Conservation (phyloP, 2,329 filamentous ascomycete genomes). For the Diaporthe capsici region DNA sequence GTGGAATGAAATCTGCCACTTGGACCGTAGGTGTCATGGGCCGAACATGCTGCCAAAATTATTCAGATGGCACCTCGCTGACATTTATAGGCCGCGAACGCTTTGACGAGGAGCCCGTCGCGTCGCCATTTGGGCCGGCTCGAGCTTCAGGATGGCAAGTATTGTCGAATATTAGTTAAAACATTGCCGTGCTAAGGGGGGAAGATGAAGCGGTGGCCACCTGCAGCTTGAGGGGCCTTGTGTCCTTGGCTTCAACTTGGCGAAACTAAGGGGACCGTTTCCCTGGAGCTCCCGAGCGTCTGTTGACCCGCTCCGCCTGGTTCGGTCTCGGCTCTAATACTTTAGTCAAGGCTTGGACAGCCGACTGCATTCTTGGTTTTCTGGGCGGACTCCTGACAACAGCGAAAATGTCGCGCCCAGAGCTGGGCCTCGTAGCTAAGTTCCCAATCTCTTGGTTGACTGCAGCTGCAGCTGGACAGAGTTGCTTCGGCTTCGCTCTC, state of each 20-base stretch:
- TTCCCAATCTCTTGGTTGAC: slow-evolving; percentile 16
- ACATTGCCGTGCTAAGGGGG: slow-evolving; percentile 18
- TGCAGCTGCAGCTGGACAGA: neutral
- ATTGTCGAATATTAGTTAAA: slow-evolving; percentile 21
- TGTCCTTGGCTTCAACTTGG: slow-evolving; percentile 32
- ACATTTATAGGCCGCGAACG: slow-evolving; percentile 13
- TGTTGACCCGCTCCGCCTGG: slow-evolving; percentile 15
- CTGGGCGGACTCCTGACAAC: slow-evolving; percentile 23
- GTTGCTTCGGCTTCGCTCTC: slow-evolving; percentile 29
- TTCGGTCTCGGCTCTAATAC: slow-evolving; percentile 26
- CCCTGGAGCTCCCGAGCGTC: slow-evolving; percentile 26
- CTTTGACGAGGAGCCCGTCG: neutral
- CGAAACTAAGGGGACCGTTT: slow-evolving; percentile 25
- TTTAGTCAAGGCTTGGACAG: slow-evolving; percentile 19
- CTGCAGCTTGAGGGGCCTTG: slow-evolving; percentile 19
- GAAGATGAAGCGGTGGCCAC: slow-evolving; percentile 10
- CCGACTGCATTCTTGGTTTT: slow-evolving; percentile 20
- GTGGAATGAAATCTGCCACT: neutral
- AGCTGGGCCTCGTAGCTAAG: slow-evolving; percentile 27
- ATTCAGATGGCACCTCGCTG: neutral
- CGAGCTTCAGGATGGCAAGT: slow-evolving; percentile 17
- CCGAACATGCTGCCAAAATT: neutral
- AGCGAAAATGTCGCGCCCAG: slow-evolving; percentile 27
- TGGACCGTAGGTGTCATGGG: neutral
- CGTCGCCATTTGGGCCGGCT: neutral